A percentile compares a stretch with the other conserved stretches of the same genome.
These are phyloP conservation scores for Sphagnurus paluster DNA, from an alignment of 1,284 basidiomycete species.

Conservation along the genomic window DNA sequence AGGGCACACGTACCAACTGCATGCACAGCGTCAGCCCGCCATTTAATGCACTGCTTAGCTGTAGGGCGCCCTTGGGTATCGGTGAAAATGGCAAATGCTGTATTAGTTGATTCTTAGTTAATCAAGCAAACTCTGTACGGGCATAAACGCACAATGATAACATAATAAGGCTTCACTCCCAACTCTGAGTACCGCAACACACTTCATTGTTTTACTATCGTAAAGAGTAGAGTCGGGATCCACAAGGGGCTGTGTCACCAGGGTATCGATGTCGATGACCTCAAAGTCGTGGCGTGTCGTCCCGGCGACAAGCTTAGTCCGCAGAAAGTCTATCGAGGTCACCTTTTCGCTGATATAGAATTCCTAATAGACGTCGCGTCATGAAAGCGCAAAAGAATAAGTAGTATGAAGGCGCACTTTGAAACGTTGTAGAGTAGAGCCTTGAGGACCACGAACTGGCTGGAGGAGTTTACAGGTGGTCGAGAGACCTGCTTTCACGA, in stretches of 20 bases:
- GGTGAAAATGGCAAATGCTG: slow-evolving; percentile 12
- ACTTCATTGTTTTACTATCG: slow-evolving; percentile 4
- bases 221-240: slow-evolving; percentile 5
- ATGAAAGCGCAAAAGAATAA: background rate
- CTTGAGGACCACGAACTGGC: slow-evolving; percentile 1
- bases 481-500: slow-evolving; percentile 11
- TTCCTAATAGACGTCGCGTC: slow-evolving; percentile 10
- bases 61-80: slow-evolving; percentile 8
- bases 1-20: slow-evolving; percentile 8
- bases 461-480: slow-evolving; percentile 16
- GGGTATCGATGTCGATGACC: slow-evolving; percentile 14
- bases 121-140: background rate
- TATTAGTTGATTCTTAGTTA: background rate
- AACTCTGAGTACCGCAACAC: slow-evolving; percentile 12
- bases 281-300: slow-evolving; percentile 19
- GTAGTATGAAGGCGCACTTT: slow-evolving; percentile 5
- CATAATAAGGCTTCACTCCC: slow-evolving; percentile 12
- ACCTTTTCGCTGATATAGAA: slow-evolving; percentile 16
- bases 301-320: slow-evolving; percentile 17
- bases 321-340: slow-evolving; percentile 16
- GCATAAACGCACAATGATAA: slow-evolving; percentile 11
- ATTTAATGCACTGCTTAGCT: slow-evolving; percentile 2
- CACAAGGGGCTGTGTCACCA: slow-evolving; percentile 15
- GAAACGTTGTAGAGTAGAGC: slow-evolving; percentile 2
- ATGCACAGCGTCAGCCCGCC: slow-evolving; percentile 8